Base-by-base conservation (phyloP, 106 monocot genomes). In the Dioscorea alata region DNA sequence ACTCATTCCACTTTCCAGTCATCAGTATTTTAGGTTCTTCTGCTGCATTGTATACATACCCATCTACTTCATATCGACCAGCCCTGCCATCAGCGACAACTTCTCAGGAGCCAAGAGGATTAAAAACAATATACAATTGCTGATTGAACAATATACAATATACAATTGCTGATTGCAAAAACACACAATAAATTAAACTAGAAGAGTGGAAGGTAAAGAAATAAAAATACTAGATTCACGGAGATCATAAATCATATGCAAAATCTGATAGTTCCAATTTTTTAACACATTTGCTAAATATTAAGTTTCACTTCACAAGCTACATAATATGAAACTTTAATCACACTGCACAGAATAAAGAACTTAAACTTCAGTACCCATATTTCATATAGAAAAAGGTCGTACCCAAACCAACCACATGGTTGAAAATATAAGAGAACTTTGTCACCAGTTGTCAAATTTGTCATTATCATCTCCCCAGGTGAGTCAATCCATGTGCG, bases 341-440 rank as follows among this genome's bases (percentile, higher is more conserved):
- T 42, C 42, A 42, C 6, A 42, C 42, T 42, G 42, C 42, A 42
- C 42, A 42, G 42, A 42, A 42, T 8, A 42, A 42, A 42, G 42
- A 42, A 42, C 10, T 42, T 42, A 42, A 54, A 16, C 15, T 54
- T 19, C 54, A 54, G 15, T 14, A 54, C 19, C 54, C 54, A 51
- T 18, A 54, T 13, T 4, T 42, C 10, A 15, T 54, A 16, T 14
- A 8, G 18, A 54, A 18, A 54, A 19, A 13, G 15, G 8, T 8
- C 88, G 67, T 85, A 99, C 97, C 97, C 97, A 73, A 99, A 99
- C 97, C 97, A 99, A 34, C 97, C 97, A 78, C 97, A 99, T 50
- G 92, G 92, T 81, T 99, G 92, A 73, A 99, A 99, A 53, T 83
- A 99, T n/a, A 99, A 70, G 4, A 99, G 89, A 69, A 81, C 97